These are phyloP conservation scores for Sambucus nigra DNA, from an alignment of 129 eudicot species.

Conservation along the genomic window DNA sequence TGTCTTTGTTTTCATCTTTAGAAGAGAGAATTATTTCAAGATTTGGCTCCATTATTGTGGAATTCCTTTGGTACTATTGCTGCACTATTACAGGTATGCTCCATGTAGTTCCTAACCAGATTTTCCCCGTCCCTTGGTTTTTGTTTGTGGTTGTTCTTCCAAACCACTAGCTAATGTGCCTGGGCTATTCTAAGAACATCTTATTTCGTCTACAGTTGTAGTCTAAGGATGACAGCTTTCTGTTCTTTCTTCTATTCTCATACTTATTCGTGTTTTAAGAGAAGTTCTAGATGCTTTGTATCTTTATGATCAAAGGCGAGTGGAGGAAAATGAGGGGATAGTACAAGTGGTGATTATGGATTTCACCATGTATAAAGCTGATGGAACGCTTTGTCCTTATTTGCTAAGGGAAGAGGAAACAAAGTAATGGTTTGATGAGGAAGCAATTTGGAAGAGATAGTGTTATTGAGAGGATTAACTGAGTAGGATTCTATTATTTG, in stretches of 20 bases:
- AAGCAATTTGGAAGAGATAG: too few species aligned
- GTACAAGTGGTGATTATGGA: too few species aligned
- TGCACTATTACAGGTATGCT: slow-evolving; percentile 59
- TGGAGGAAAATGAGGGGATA: too few species aligned
- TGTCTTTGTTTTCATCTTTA: slow-evolving; percentile 25
- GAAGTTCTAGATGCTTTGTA: background rate
- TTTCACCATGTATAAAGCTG: too few species aligned
- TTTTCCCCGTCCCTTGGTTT: background rate
- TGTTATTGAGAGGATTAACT: too few species aligned
- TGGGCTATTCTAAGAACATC: background rate
- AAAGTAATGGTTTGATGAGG: too few species aligned
- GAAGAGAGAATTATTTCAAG: slow-evolving; percentile 82
- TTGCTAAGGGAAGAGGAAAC: too few species aligned
- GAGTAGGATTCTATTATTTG: too few species aligned
- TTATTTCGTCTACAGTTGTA: background rate
- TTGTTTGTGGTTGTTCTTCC: background rate
- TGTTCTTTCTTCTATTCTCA: background rate
- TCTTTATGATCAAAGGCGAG: too few species aligned
- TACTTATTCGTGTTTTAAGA: background rate
- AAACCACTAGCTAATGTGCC: background rate
- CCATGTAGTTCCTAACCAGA: slow-evolving; percentile 1
- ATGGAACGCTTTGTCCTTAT: too few species aligned
- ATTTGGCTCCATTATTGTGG: slow-evolving; percentile 81
- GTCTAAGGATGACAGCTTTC: background rate
- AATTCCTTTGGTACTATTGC: slow-evolving; percentile 81